Evolutionary conservation across 371 early-diverging fungal genomes (phyloP).

Genomic region (Chytridiales sp.): DNA sequence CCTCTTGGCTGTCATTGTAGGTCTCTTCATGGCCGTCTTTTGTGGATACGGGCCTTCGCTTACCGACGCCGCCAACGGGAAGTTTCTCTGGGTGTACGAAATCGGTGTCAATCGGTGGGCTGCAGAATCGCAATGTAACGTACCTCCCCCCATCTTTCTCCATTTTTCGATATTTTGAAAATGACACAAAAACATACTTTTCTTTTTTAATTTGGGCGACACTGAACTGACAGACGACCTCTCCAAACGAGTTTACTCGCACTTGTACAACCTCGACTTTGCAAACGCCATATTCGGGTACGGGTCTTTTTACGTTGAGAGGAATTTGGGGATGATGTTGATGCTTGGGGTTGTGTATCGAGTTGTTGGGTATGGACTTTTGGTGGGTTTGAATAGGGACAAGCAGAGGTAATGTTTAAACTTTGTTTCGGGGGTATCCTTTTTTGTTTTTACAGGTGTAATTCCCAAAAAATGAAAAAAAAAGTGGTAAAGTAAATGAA

Average conservation of each 20-base stretch:
- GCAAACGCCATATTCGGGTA: conserved; percentile 13
- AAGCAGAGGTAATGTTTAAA: too few relatives aligned
- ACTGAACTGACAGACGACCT: too few relatives aligned
- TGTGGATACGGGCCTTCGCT: conserved; percentile 38
- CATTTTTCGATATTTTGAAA: too few relatives aligned
- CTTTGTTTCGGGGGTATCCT: too few relatives aligned
- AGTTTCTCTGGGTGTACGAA: conserved; percentile 6
- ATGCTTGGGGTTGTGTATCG: conserved; percentile 32
- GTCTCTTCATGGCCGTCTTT: conserved; percentile 43
- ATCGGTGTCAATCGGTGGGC: conserved; percentile 19
- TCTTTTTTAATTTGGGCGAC: too few relatives aligned
- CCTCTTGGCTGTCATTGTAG: conserved; percentile 40
- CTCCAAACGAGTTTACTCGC: too few relatives aligned
- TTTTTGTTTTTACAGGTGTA: too few relatives aligned
- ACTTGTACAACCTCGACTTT: too few relatives aligned
- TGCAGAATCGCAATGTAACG: conserved; percentile 28
- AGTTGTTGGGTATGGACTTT: conserved; percentile 29
- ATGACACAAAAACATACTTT: too few relatives aligned
- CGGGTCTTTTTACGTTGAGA: conserved; percentile 11
- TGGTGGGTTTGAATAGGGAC: conserved; percentile 36
- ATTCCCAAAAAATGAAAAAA: too few relatives aligned
- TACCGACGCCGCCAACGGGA: conserved; percentile 30
- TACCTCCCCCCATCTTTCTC: too few relatives aligned
- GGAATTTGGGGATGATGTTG: conserved; percentile 23
- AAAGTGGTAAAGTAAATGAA: too few relatives aligned